A percentile compares a stretch with the other conserved stretches of the same genome.
Conservation (phyloP, 1,284 basidiomycete genomes). For the Puccinia hordei region DNA sequence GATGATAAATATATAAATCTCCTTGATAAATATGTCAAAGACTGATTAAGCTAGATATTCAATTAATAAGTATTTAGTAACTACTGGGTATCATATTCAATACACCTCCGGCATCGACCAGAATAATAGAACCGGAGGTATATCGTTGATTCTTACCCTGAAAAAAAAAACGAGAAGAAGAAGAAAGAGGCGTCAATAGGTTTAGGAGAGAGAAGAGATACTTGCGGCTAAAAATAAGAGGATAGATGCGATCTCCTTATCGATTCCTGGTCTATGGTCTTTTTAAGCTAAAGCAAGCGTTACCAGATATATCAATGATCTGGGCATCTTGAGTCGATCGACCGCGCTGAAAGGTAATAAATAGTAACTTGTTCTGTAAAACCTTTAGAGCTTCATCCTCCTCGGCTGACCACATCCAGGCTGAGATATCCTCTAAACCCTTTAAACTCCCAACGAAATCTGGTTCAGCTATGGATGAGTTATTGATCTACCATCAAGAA, state of each 20-base stretch:
- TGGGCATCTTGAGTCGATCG: too few species aligned
- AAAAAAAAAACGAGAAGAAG: neutral
- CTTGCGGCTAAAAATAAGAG: slow-evolving; percentile 18
- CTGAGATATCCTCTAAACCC: neutral
- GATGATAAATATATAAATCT: too few species aligned
- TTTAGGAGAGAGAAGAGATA: neutral
- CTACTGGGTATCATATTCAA: slow-evolving; percentile 32
- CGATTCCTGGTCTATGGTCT: slow-evolving; percentile 30
- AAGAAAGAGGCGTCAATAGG: too few species aligned
- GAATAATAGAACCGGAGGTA: slow-evolving; percentile 20
- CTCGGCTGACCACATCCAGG: slow-evolving; percentile 32
- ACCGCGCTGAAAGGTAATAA: too few species aligned
- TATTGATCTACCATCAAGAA: slow-evolving; percentile 14
- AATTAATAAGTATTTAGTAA: slow-evolving; percentile 2
- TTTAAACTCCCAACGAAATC: neutral
- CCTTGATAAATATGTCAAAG: too few species aligned
- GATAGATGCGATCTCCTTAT: slow-evolving; percentile 25
- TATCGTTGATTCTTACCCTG: slow-evolving; percentile 33
- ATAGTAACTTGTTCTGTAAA: slow-evolving; percentile 41
- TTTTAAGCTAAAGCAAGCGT: slow-evolving; percentile 39
- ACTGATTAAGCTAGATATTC: too few species aligned
- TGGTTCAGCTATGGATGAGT: slow-evolving; percentile 22
- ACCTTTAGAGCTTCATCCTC: slow-evolving; percentile 21
- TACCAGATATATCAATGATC: slow-evolving; percentile 48
- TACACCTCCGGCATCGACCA: slow-evolving; percentile 17